A percentile compares a stretch with the other conserved stretches of the same genome.
phyloP scores from a whole-genome alignment of 495 filamentous ascomycete genomes.

The Hyaloscypha variabilis region DNA sequence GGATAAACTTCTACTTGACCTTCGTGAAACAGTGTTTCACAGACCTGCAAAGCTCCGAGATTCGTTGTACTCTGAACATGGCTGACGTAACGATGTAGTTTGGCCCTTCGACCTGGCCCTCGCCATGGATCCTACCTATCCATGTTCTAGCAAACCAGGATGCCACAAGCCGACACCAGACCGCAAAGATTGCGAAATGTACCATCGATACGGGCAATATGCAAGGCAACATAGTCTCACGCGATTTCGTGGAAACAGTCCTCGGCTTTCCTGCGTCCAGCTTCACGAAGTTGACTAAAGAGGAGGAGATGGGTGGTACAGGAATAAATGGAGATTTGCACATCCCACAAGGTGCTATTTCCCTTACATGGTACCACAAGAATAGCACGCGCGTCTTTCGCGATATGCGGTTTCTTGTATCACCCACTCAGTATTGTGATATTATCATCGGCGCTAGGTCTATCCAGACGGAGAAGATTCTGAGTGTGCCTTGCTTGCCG shows the following conservation, averaged over 20 bases:
- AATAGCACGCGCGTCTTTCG: background rate
- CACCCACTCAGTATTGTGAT: background rate
- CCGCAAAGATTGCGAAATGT: background rate
- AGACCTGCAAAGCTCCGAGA: too few species aligned
- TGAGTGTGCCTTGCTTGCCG: background rate
- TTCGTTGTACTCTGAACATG: background rate
- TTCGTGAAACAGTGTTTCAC: too few species aligned
- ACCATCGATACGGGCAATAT: conserved; percentile 1
- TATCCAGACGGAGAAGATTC: background rate
- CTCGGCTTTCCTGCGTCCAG: background rate
- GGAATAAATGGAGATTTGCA: background rate
- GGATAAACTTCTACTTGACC: too few species aligned
- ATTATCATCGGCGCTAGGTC: background rate
- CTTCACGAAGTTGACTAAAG: background rate
- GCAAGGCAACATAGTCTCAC: conserved; percentile 1
- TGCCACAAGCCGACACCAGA: background rate
- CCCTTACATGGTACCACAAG: background rate
- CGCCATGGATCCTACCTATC: conserved; percentile 2
- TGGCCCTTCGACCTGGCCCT: background rate
- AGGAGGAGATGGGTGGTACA: background rate
- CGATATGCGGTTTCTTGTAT: background rate
- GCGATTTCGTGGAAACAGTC: background rate
- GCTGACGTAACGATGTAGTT: background rate
- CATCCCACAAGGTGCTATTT: background rate
- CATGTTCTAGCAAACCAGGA: background rate